Evolutionary conservation across 805 yeast species (phyloP), one percentile per base, ranked within the genome.

Genomic region (Zygosaccharomyces pseudorouxii): DNA sequence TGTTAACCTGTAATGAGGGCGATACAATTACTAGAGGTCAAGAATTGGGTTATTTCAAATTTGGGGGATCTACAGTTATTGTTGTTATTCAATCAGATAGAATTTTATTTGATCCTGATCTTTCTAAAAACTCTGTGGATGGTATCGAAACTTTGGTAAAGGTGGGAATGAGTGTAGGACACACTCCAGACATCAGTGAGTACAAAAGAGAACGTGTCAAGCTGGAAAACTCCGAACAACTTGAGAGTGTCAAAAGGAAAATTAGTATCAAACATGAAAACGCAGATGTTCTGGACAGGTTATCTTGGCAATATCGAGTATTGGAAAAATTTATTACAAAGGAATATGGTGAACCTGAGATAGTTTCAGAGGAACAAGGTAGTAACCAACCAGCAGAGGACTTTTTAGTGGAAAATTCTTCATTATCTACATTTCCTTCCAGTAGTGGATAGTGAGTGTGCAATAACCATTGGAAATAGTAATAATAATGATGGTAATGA

Each of bases 81-180:
- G 64, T 86, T 1, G 62, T 93, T 5, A 79, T 89, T 56, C 82
- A 82, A 47, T 63, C 70, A 9, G 65, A 68, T 2, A 57, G 50
- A 6, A 73, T 86, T 57, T 52, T 54, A 22, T 84, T 89, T 60
- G 99, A 92, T 65, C 65, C 81, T 0, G 98, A 92, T 65, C 62
- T 92, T 16, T 62, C 77, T 6, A 67, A 74, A 25, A 93, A 90
- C 63, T 86, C 97, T 0, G 65, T 63, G 25, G 77, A 77, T 19
- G 75, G 82, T 18, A 74, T 88, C 12, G 99, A 92, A 64, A 90
- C 98, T 0, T 72, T 90, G 48, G 82, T 90, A 0, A 71, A 86
- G 46, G 96, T 90, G 1, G 98, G 98, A 0, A 92, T 88, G 85
- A 85, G 95, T 35, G 77, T 92, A 33, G 98, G 97, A 0, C 97